Conservation (phyloP, 2,329 filamentous ascomycete species). For the Aspergillus tanneri region DNA sequence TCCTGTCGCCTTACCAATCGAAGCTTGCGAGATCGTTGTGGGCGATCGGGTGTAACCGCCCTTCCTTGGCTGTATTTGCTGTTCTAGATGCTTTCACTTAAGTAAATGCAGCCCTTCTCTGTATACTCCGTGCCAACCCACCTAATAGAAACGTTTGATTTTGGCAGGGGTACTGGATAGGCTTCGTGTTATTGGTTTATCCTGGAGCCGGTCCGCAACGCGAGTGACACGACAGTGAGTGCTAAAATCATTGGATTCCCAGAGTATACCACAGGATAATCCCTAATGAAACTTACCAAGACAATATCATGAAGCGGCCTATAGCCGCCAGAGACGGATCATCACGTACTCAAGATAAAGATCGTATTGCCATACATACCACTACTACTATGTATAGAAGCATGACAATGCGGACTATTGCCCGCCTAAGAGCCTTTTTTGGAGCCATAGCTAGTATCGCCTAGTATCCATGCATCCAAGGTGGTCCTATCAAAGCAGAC, state of each 20-base stretch:
- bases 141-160: not conserved
- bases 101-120: too few species aligned
- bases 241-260: not conserved
- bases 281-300: not conserved
- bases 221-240: not conserved
- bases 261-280: not conserved
- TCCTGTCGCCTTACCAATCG: not conserved
- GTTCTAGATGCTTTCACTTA: not conserved
- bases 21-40: constrained; percentile 3
- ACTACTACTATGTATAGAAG: too few species aligned
- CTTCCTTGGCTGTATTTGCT: not conserved
- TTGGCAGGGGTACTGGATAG: not conserved
- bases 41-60: constrained; percentile 5
- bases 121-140: too few species aligned
- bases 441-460: too few species aligned
- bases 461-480: too few species aligned
- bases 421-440: too few species aligned
- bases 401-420: too few species aligned
- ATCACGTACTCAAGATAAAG: not conserved
- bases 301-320: not conserved
- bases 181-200: not conserved
- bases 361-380: too few species aligned
- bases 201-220: not conserved
- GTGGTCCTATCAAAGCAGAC: too few species aligned
- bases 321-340: not conserved